Conservation (phyloP, 2,329 filamentous ascomycete genomes). For the Remersonia thermophila region DNA sequence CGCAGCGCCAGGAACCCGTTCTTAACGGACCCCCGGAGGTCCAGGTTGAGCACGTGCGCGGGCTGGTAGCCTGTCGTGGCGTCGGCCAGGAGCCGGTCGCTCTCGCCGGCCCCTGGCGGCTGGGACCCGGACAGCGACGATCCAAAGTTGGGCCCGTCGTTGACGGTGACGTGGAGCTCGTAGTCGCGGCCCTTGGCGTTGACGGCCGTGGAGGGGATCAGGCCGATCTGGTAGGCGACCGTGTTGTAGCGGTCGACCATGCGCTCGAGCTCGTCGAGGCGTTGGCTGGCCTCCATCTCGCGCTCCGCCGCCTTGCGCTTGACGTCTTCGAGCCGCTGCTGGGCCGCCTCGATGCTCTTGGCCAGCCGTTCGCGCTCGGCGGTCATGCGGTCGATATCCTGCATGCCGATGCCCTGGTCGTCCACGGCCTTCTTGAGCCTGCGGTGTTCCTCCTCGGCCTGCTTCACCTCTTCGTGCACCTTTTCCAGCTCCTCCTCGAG, state of each 20-base stretch:
- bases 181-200: conserved; percentile 80
- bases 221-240: conserved; percentile 79
- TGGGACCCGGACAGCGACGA: conserved; percentile 44
- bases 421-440: conserved; percentile 78
- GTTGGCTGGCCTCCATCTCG: conserved; percentile 73
- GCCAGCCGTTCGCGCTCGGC: conserved; percentile 89
- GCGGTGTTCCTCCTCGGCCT: conserved; percentile 70
- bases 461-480: conserved; percentile 58
- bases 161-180: conserved; percentile 74
- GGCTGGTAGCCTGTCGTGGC: conserved; percentile 79
- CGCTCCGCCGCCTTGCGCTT: conserved; percentile 75
- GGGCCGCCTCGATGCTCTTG: conserved; percentile 68
- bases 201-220: conserved; percentile 72
- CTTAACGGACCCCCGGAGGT: conserved; percentile 74
- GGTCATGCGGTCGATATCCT: conserved; percentile 98
- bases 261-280: conserved; percentile 84
- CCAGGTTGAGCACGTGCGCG: conserved; percentile 75
- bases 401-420: conserved; percentile 86
- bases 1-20: conserved; percentile 64
- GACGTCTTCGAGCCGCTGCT: conserved; percentile 66
- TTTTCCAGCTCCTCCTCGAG: conserved; percentile 81
- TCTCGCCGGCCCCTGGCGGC: conserved; percentile 34
- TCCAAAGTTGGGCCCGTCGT: conserved; percentile 61
- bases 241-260: conserved; percentile 88
- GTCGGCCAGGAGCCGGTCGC: conserved; percentile 72